These are phyloP conservation scores for Tagetes erecta DNA, from an alignment of 129 eudicot species.

Conservation along the genomic window DNA sequence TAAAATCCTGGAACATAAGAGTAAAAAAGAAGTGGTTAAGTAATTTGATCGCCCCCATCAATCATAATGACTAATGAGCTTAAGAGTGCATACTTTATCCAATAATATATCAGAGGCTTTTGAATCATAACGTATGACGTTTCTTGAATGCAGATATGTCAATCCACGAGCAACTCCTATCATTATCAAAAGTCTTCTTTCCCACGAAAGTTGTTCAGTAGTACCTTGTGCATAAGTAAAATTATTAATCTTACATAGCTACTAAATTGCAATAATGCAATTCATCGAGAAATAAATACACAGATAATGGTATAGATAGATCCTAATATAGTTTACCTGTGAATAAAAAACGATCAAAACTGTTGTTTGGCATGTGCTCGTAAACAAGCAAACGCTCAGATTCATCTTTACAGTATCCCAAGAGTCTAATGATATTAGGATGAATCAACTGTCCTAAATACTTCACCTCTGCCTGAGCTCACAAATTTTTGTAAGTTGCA, in stretches of 20 bases:
- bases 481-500: background rate
- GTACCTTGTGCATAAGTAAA: background rate
- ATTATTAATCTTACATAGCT: background rate
- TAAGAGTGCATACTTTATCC: conserved; percentile 24
- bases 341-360: conserved; percentile 17
- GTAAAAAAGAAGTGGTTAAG: background rate
- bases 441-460: conserved; percentile 24
- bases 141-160: conserved; percentile 23
- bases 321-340: conserved; percentile 19
- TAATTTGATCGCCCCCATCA: background rate
- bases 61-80: background rate
- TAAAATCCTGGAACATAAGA: conserved; percentile 30
- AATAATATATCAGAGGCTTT: conserved; percentile 19
- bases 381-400: conserved; percentile 27
- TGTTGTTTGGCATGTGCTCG: conserved; percentile 31
- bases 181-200: conserved; percentile 30
- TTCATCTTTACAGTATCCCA: conserved; percentile 31
- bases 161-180: conserved; percentile 35
- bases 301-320: background rate
- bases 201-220: conserved; percentile 35
- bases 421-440: conserved; percentile 29
- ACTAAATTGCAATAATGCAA: background rate
- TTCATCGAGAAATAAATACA: background rate
- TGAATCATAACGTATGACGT: conserved; percentile 16
- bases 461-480: conserved; percentile 24